Conservation (phyloP, 257 asterid species). For the Nicotiana benthamiana region DNA sequence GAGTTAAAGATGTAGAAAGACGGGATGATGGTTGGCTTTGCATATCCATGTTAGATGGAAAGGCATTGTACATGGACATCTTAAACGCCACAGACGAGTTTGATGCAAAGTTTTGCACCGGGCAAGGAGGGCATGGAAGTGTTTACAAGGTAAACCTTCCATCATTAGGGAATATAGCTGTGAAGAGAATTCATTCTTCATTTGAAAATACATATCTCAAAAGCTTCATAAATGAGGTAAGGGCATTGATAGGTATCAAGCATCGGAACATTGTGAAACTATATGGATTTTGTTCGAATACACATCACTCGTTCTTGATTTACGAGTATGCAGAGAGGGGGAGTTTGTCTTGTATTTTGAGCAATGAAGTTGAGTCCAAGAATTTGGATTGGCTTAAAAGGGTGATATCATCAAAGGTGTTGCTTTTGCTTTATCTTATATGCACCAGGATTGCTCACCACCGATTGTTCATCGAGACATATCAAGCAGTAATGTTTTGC, state of each 20-base stretch:
- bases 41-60: neutral
- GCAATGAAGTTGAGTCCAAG: neutral
- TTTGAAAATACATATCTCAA: neutral
- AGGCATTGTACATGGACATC: neutral
- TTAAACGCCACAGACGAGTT: neutral
- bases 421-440: neutral
- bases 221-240: neutral
- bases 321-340: conserved; percentile 8
- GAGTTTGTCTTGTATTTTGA: neutral
- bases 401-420: conserved; percentile 2
- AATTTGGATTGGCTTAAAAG: neutral
- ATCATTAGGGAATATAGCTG: neutral
- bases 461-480: neutral
- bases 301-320: neutral
- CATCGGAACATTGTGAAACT: conserved; percentile 4
- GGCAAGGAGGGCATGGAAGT: neutral
- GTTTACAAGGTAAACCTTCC: conserved; percentile 1
- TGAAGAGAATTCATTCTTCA: conserved; percentile 3
- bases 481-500: neutral
- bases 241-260: neutral
- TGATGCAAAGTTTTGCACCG: neutral
- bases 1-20: neutral
- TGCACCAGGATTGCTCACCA: neutral
- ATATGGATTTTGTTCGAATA: conserved; percentile 1
- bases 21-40: neutral